Base-by-base conservation (phyloP, 768 basidiomycete species). In the Leccinum olivaceopallidum region DNA sequence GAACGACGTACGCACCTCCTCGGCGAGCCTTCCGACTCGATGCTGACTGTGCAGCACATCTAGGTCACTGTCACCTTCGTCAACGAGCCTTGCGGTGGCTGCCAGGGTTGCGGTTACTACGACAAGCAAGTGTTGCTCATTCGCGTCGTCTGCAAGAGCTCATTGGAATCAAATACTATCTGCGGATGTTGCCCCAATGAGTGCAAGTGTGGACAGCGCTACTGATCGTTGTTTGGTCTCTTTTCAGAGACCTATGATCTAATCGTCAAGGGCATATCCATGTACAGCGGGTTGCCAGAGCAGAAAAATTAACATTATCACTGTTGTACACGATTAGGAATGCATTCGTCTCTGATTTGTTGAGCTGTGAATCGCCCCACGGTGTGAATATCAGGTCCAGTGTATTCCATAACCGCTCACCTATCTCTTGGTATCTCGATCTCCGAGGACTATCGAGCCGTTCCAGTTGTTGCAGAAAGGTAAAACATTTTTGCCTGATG, bases 341-440 rank as follows among this genome's bases (percentile, higher is more conserved):
- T 39, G 59, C 13, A 65, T 39, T 51, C 49, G 10, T 20, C 48
- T 52, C 44, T 60, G 37, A 72, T 57, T 14, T 65, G 67, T 56
- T 62, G 67, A n/a, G 68, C 70, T 71, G 56, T 60, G 42, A 42
- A 42, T 67, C n/a, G 28, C 18, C 51, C 32, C 13, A 13, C n/a
- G 1, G 54, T 30, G 42, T 60, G 20, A 60, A 52, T 22, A 1
- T 39, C 51, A 1, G 36, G 4, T 10, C 30, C 24, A 54, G 12
- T 14, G 47, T 10, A 52, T 14, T 14, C 10, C 24, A 18, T 32
- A 28, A 28, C 1, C 12, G 65, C 83, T 68, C 60, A 84, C 89
- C 78, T 54, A 92, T 73, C 36, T 89, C 88, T 60, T 78, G 70
- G 72, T 98, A 97, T 67, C 94, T 81, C 57, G 76, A 77, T 58